Evolutionary conservation across 2,329 filamentous ascomycete species (phyloP), one percentile per base, ranked within the genome.

Genomic region (Aureobasidium melanogenum): DNA sequence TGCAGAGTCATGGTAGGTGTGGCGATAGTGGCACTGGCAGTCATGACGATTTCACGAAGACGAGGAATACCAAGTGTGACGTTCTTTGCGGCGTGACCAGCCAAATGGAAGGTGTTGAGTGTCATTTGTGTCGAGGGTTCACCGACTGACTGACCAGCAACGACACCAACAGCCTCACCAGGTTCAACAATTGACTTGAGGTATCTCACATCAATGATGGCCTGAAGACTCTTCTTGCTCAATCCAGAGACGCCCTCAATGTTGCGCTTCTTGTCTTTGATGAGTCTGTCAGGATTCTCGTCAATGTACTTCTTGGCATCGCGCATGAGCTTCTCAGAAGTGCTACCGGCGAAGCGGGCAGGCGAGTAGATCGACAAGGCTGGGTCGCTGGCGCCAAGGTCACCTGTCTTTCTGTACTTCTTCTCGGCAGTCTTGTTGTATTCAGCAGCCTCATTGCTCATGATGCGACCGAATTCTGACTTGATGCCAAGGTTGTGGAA

Each of bases 51-150:
- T 82, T 99, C 94, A 77, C 94, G 84, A 22, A 99, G 82, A 77
- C 94, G 91, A 63, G 94, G 94, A 71, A 99, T 97, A 89, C 94
- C 94, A 22, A 97, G 84, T 0, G 94, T 99, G 71, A 99, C 95
- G 82, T 99, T 99, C 81, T 97, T 97, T 32, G 94, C 88, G 22
- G 94, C 92, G 80, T 97, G 93, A 71, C 94, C 94, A 74, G 94
- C 94, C 84, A 99, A 89, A 83, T 99, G 94, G 84, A 99, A 99
- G 30, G 95, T 99, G 77, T 99, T 99, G 60, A 99, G 79, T 8
- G 95, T 99, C 95, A 99, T 99, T 74, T 99, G 94, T 12, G 94
- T 99, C 2, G 92, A 97, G 9, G 95, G 94, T 72, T 99, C 95
- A 71, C 94, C 94, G 44, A 99, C 87, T 34, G 93, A 97, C 75